Percentiles rank a stretch among this genome's conserved stretches.
These are phyloP conservation scores for Prunus mira DNA, from an alignment of 306 rosid genomes.

Conservation along the genomic window DNA sequence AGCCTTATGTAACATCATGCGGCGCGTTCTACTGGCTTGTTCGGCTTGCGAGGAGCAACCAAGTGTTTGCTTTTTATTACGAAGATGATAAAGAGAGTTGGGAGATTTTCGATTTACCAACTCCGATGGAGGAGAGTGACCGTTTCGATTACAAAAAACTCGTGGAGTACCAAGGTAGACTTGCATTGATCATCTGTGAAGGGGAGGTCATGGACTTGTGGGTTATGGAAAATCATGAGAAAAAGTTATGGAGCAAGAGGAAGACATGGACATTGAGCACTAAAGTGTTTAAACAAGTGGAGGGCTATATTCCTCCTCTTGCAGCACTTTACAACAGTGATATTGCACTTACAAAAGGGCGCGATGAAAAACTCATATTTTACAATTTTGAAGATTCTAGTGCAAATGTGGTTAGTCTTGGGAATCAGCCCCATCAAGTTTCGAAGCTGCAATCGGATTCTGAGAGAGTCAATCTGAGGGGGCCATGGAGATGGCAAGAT, in stretches of 20 bases:
- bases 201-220: background rate
- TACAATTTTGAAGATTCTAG: background rate
- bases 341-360: background rate
- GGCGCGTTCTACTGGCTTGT: background rate
- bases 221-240: background rate
- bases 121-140: background rate
- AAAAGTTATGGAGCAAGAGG: background rate
- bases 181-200: background rate
- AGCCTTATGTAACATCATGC: background rate
- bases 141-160: background rate
- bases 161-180: background rate
- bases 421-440: background rate
- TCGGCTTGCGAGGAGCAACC: background rate
- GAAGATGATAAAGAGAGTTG: background rate
- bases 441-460: background rate
- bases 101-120: background rate
- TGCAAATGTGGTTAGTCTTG: background rate
- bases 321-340: background rate
- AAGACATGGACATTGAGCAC: background rate
- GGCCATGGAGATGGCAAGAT: background rate
- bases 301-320: background rate
- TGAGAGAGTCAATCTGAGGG: background rate
- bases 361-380: background rate
- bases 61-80: constrained; percentile 6
- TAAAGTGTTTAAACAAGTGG: background rate